A percentile compares a stretch with the other conserved stretches of the same genome.
These are phyloP conservation scores for Oryza rufipogon DNA, from an alignment of 176 grass and related monocot species.

Conservation along the genomic window DNA sequence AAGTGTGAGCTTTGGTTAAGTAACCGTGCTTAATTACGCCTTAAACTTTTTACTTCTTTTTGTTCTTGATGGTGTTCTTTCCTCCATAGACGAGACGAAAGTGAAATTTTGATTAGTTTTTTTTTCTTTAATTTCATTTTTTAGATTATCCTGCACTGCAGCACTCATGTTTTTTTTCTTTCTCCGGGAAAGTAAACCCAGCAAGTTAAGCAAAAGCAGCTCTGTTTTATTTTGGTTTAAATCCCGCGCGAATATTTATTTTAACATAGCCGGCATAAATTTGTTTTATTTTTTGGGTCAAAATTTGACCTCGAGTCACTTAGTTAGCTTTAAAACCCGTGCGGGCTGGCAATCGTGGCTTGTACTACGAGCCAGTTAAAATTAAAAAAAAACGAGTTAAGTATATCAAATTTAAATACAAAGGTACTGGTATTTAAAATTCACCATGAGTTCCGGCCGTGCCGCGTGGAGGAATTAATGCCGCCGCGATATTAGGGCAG, in stretches of 20 bases:
- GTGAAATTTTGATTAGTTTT: background rate
- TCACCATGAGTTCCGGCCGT: background rate
- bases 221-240: too few species aligned
- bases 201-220: background rate
- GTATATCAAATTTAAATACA: background rate
- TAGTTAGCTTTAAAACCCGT: conserved; percentile 1
- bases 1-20: conserved; percentile 2
- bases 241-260: background rate
- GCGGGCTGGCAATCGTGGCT: conserved; percentile 14
- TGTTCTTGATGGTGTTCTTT: background rate
- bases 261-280: background rate
- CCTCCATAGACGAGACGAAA: background rate
- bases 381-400: background rate
- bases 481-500: conserved; percentile 30
- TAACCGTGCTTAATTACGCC: conserved; percentile 31
- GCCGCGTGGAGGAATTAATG: conserved; percentile 51
- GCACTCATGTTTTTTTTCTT: background rate
- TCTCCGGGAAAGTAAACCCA: background rate
- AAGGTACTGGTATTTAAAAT: background rate
- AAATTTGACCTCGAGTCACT: conserved; percentile 23
- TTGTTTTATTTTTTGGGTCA: background rate
- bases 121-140: background rate
- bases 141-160: background rate
- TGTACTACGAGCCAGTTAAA: background rate
- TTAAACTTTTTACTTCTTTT: background rate